Base-by-base conservation (phyloP, 2,329 filamentous ascomycete species). In the Arachnopeziza araneosa region DNA sequence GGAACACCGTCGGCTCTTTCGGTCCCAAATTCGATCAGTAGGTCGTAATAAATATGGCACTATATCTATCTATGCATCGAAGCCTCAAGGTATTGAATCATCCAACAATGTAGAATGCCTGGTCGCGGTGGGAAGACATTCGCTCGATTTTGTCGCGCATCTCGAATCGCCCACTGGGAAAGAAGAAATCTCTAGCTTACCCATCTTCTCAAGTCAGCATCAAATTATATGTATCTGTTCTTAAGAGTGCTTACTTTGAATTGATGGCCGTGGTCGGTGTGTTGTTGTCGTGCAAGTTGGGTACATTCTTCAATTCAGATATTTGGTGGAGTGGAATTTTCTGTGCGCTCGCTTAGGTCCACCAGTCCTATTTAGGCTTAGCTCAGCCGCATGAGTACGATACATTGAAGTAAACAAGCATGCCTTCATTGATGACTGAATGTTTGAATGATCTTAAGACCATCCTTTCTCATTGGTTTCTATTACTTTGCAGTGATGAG, bases 131-230 rank as follows among this genome's bases (percentile, higher is more conserved):
- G 50, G 50, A 52, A 52, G 9, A 22, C 9, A 10, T 52, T 52
- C 24, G 50, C 22, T 52, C 21, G 10, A 22, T 10, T 52, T 24
- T 12, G n/a, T 52, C 50, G 50, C n/a, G 24, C n/a, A 12, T 52
- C n/a, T 22, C 19, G n/a, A 10, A 30, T 26, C 52, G 23, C 52
- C 17, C 52, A 8, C 5, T 7, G 23, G 52, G 30, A 54, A 10
- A 23, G 26, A 26, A 24, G 67, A 69, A 67, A 69, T 64, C 58
- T 69, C 54, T 52, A 73, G 80, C 83, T 84, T 81, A 86, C 83
- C 83, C 83, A 86, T 86, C 83, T 86, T 72, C 65, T 69, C 63
- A 63, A 61, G 64, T 70, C 61, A 73, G 74, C 75, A 68, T 60
- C 60, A 61, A 61, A 64, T 59, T 61, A 63, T 56, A 69, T 53